Evolutionary conservation across 257 asterid genomes (phyloP).

Genomic region (Buddleja alternifolia): DNA sequence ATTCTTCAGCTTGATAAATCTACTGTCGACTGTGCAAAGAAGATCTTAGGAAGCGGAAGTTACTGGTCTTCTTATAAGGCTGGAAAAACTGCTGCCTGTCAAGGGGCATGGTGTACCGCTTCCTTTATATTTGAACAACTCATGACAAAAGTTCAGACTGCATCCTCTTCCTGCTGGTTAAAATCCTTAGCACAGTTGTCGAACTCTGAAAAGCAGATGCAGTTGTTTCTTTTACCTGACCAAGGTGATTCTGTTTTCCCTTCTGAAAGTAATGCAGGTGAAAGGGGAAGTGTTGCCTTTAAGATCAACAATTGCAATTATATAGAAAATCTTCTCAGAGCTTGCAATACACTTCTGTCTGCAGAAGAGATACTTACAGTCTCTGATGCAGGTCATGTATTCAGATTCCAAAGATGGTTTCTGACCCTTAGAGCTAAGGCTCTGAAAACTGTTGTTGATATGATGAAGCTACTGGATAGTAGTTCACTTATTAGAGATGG

Average conservation of each 20-base stretch:
- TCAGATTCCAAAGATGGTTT: conserved; percentile 79
- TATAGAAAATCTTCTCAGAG: conserved; percentile 47
- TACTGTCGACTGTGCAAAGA: conserved; percentile 50
- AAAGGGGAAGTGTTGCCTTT: conserved; percentile 28
- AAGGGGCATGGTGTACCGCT: conserved; percentile 84
- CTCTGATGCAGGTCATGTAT: conserved; percentile 41
- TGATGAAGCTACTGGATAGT: conserved; percentile 43
- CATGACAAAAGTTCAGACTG: conserved; percentile 48
- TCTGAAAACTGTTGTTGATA: conserved; percentile 49
- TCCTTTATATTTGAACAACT: conserved; percentile 72
- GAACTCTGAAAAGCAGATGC: conserved; percentile 60
- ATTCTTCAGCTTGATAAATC: conserved; percentile 49
- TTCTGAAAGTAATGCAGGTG: conserved; percentile 28
- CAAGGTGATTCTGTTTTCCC: conserved; percentile 17
- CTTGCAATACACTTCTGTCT: conserved; percentile 42
- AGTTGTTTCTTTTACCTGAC: conserved; percentile 36
- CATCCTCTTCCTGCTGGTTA: conserved; percentile 63
- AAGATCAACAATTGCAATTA: conserved; percentile 28
- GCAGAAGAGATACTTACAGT: conserved; percentile 52
- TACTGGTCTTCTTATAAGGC: conserved; percentile 73
- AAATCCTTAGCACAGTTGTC: conserved; percentile 66
- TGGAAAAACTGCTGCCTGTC: conserved; percentile 75
- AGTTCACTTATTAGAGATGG: conserved; percentile 36
- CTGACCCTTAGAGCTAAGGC: conserved; percentile 58
- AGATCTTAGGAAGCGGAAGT: conserved; percentile 46